A percentile compares a stretch with the other conserved stretches of the same genome.
phyloP scores from a whole-genome alignment of 257 asterid species.

The Nyctanthes arbortristis region DNA sequence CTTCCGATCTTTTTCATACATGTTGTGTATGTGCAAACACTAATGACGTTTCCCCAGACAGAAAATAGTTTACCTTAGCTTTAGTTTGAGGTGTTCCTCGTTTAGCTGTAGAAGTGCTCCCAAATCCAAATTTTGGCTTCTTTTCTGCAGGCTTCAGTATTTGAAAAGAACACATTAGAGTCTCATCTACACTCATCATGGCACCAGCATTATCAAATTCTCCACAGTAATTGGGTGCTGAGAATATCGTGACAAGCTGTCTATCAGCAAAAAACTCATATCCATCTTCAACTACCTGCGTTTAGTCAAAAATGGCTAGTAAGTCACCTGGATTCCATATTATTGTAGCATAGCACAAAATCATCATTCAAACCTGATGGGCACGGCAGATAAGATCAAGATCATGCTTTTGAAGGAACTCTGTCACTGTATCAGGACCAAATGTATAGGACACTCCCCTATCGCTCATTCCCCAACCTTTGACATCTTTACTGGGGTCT shows the following conservation, averaged over 20 bases:
- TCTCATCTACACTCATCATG: conserved; percentile 84
- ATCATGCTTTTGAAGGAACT: conserved; percentile 71
- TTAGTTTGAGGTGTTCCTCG: conserved; percentile 54
- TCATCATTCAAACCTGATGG: conserved; percentile 53
- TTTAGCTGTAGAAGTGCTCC: conserved; percentile 56
- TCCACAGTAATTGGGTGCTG: conserved; percentile 86
- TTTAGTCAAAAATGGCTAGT: not conserved
- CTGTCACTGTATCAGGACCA: conserved; percentile 62
- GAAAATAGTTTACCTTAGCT: conserved; percentile 43
- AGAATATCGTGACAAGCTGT: conserved; percentile 76
- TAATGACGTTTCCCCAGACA: not conserved
- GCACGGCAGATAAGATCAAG: conserved; percentile 83
- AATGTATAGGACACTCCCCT: conserved; percentile 83
- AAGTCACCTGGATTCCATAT: conserved; percentile 9
- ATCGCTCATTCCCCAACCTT: conserved; percentile 77
- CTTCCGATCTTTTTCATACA: not conserved
- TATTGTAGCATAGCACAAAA: not conserved
- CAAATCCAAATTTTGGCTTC: conserved; percentile 70
- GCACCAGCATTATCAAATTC: conserved; percentile 85
- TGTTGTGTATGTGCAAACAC: not conserved
- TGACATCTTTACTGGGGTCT: conserved; percentile 70
- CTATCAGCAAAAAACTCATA: conserved; percentile 86
- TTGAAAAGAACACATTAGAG: conserved; percentile 88
- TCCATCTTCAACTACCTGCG: conserved; percentile 81
- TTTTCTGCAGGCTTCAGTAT: conserved; percentile 76